Conservation (phyloP, 108 stramenopile genomes). For the Chaetoceros tenuissimus region DNA sequence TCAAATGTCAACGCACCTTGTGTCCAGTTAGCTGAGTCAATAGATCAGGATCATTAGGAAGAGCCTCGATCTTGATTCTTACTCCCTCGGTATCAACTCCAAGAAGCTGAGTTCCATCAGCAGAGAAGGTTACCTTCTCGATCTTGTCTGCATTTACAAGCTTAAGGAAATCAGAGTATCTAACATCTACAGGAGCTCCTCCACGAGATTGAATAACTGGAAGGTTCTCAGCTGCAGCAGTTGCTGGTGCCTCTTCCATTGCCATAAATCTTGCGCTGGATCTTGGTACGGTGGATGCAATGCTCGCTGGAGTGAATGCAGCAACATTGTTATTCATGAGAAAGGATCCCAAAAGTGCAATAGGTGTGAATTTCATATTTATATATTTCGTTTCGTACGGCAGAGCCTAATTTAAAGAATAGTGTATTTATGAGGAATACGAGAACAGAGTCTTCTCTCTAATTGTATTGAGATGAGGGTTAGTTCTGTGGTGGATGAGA, state of each 20-base stretch:
- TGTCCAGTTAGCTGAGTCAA: constrained; percentile 79
- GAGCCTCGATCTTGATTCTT: constrained; percentile 79
- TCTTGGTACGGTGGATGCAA: background rate
- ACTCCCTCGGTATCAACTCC: constrained; percentile 79
- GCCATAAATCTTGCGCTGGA: constrained; percentile 22
- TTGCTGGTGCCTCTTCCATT: constrained; percentile 20
- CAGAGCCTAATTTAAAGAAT: too few relatives aligned
- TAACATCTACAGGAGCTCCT: constrained; percentile 42
- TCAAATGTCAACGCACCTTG: constrained; percentile 56
- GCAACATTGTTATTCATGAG: constrained; percentile 10
- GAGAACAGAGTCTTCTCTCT: too few relatives aligned
- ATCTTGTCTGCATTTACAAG: constrained; percentile 42
- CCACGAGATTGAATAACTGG: constrained; percentile 46
- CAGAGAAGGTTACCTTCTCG: constrained; percentile 60
- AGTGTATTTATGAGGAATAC: background rate
- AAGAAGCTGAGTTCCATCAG: constrained; percentile 66
- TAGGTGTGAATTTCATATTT: constrained; percentile 28
- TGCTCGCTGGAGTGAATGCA: constrained; percentile 19
- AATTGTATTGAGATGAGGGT: too few relatives aligned
- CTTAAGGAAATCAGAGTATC: constrained; percentile 52
- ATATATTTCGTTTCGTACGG: constrained; percentile 2
- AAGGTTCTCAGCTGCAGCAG: constrained; percentile 14
- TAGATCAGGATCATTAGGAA: constrained; percentile 92
- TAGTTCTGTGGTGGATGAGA: too few relatives aligned
- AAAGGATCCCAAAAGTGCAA: constrained; percentile 19